Evolutionary conservation across 352 stramenopile genomes (phyloP).

Genomic region (Pythium rhizo-oryzae): DNA sequence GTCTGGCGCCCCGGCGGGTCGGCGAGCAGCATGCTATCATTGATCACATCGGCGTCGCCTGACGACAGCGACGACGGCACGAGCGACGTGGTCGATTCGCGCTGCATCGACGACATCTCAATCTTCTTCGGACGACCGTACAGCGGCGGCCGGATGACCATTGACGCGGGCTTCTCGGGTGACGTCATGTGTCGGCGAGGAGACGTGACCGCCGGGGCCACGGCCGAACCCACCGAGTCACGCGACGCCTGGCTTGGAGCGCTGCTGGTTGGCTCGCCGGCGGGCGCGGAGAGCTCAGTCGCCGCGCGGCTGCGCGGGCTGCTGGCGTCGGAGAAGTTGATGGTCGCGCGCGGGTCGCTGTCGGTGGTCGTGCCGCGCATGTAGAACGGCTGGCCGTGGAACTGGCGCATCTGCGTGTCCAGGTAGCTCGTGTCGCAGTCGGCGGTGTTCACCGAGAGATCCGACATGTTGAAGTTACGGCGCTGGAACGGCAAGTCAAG

Average conservation of each 20-base stretch:
- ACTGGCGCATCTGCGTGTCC: constrained; percentile 72
- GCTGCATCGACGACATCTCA: background rate
- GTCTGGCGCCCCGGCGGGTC: background rate
- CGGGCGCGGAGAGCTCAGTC: background rate
- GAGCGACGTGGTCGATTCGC: constrained; percentile 8
- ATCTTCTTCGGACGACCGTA: constrained; percentile 26
- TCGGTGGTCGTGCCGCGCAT: constrained; percentile 12
- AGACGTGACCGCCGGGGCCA: constrained; percentile 3
- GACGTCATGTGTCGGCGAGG: constrained; percentile 15
- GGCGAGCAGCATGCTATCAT: constrained; percentile 1
- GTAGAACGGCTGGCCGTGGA: constrained; percentile 56
- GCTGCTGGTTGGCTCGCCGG: background rate
- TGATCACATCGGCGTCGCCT: constrained; percentile 5
- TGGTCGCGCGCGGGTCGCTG: constrained; percentile 19
- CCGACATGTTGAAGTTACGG: constrained; percentile 40
- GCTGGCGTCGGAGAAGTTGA: constrained; percentile 19
- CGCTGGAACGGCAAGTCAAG: constrained; percentile 38
- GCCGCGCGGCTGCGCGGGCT: background rate
- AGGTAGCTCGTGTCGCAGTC: constrained; percentile 63
- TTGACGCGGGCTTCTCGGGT: constrained; percentile 16
- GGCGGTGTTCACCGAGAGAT: constrained; percentile 50
- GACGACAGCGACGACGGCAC: background rate
- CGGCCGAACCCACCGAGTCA: constrained; percentile 1
- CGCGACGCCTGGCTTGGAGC: background rate
- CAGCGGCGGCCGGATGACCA: constrained; percentile 20